Evolutionary conservation across 2,329 filamentous ascomycete genomes (phyloP), one percentile per base, ranked within the genome.

Genomic region (Colletotrichum filicis): DNA sequence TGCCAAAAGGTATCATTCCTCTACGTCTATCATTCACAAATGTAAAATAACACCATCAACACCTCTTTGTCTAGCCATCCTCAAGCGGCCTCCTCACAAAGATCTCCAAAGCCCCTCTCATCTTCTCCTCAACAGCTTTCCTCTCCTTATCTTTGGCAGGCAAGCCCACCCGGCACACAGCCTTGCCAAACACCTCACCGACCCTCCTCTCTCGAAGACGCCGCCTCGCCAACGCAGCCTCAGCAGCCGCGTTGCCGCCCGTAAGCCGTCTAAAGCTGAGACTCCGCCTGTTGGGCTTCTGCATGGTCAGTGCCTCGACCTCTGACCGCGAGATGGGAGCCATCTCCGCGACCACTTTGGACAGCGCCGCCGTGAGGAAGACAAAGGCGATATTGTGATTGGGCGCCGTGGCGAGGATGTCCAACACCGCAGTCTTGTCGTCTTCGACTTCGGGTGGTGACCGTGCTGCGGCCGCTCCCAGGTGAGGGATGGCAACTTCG

Each of bases 331-430:
- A 82, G 1, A 87, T 76, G 28, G 77, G 87, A 53, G 79, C 80
- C 6, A 91, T 80, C 67, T 91, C 89, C 0, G 83, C 80, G 1
- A 86, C 83, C 1, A 90, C 83, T 4, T 87, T 85, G 2, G 86
- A 83, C 1, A 98, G 87, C 82, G 95, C 95, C 9, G 94, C 92
- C 0, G 93, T 94, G 19, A 98, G 85, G 75, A 98, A 95, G 2
- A 97, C 93, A 78, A 98, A 97, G 0, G 93, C 93, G 68, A 98
- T 95, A 79, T 95, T 97, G 82, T 97, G 93, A 62, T 92, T 92
- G 0, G 95, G 93, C 0, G 90, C 88, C 2, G 89, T 85, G 0
- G 92, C 89, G 2, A 98, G 87, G 2, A 92, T 88, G 76, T 98
- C 95, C 5, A 98, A 89, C 1, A 97, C 81, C 3, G 83, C 79